These are phyloP conservation scores for Rhodosporidiobolus odoratus DNA, from an alignment of 768 basidiomycete species.

Conservation along the genomic window DNA sequence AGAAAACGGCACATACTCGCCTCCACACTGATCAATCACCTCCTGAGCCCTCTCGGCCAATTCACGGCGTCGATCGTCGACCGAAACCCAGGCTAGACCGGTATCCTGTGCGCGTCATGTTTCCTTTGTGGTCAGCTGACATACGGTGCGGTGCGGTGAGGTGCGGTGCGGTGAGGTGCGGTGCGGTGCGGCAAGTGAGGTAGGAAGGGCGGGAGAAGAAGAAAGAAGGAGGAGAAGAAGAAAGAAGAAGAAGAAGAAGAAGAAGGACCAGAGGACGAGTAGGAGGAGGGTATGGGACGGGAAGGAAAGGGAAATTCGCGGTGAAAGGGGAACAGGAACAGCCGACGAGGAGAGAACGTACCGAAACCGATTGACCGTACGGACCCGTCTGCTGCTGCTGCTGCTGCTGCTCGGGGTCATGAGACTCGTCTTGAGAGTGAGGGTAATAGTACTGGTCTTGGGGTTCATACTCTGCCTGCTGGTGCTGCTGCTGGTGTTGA, in stretches of 20 bases:
- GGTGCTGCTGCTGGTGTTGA: too few species aligned
- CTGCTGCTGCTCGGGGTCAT: too few species aligned
- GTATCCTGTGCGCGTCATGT: constrained; percentile 9
- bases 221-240: neutral
- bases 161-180: too few species aligned
- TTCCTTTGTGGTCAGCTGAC: too few species aligned
- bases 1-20: neutral
- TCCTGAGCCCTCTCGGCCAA: neutral
- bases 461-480: too few species aligned
- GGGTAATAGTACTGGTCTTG: too few species aligned
- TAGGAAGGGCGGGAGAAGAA: too few species aligned
- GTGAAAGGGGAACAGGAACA: neutral
- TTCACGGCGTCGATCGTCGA: neutral
- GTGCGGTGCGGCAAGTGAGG: too few species aligned
- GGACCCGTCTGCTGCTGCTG: neutral
- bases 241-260: neutral
- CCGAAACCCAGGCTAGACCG: constrained; percentile 4
- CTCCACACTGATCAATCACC: neutral
- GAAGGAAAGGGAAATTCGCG: neutral
- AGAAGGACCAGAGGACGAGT: too few species aligned
- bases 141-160: too few species aligned
- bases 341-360: too few species aligned
- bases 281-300: neutral
- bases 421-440: too few species aligned
- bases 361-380: constrained; percentile 1